A percentile compares a stretch with the other conserved stretches of the same genome.
phyloP scores from a whole-genome alignment of 352 stramenopile genomes.

The Phytophthora cactorum region DNA sequence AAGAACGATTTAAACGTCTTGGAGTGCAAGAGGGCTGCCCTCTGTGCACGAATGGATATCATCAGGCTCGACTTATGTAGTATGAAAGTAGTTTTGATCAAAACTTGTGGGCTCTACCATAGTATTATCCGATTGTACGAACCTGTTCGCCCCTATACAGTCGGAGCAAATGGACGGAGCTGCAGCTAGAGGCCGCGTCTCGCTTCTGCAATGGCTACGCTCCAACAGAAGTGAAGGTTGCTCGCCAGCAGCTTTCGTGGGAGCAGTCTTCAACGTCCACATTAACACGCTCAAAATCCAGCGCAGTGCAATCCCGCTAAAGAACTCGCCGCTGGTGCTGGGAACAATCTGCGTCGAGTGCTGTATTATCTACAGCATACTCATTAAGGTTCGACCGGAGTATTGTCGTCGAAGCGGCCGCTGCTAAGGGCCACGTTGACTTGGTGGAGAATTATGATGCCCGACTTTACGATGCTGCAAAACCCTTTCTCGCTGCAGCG shows the following conservation, averaged over 20 bases:
- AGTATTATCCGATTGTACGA: not conserved
- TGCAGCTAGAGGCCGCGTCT: not conserved
- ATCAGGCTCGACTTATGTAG: constrained; percentile 1
- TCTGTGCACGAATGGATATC: constrained; percentile 18
- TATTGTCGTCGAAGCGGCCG: not conserved
- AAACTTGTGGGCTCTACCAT: no score
- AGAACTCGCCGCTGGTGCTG: not conserved
- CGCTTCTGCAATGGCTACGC: not conserved
- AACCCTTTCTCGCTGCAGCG: not conserved
- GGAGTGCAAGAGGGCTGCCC: not conserved
- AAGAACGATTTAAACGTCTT: not conserved
- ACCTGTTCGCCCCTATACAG: not conserved
- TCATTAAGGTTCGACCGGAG: not conserved
- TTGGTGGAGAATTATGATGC: not conserved
- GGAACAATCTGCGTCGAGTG: not conserved
- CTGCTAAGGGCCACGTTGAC: not conserved
- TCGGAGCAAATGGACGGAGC: not conserved
- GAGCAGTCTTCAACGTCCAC: not conserved
- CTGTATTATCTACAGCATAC: not conserved
- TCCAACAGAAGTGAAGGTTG: not conserved
- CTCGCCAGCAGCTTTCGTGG: not conserved
- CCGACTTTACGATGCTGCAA: not conserved
- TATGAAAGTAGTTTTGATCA: no score
- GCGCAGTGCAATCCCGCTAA: not conserved
- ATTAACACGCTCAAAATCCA: not conserved